phyloP scores from a whole-genome alignment of 352 stramenopile genomes.

The Phytophthora cryptogea region DNA sequence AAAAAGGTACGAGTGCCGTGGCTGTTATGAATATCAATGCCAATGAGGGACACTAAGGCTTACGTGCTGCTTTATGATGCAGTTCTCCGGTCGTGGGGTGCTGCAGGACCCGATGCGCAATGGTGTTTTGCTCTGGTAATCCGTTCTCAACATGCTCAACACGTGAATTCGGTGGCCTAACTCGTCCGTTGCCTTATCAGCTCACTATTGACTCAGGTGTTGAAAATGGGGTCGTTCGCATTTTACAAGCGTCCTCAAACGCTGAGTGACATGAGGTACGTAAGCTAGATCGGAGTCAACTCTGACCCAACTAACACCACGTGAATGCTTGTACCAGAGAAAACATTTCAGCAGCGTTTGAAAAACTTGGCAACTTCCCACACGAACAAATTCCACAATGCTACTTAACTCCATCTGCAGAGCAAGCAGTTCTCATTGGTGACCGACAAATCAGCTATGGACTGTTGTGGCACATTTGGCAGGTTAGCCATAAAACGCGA shows the following conservation, averaged over 20 bases:
- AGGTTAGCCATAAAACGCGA: slow-evolving; percentile 19
- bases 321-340: slow-evolving; percentile 21
- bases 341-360: slow-evolving; percentile 39
- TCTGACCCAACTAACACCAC: neutral
- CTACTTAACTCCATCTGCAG: slow-evolving; percentile 22
- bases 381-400: slow-evolving; percentile 10
- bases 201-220: slow-evolving; percentile 10
- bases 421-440: slow-evolving; percentile 42
- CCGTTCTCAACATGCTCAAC: too few species aligned
- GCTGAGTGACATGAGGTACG: slow-evolving; percentile 4
- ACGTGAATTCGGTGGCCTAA: too few species aligned
- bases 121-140: slow-evolving; percentile 44
- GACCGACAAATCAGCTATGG: slow-evolving; percentile 52
- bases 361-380: slow-evolving; percentile 17
- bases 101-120: slow-evolving; percentile 47
- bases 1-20: slow-evolving; percentile 10
- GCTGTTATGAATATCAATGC: neutral
- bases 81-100: slow-evolving; percentile 24
- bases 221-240: slow-evolving; percentile 5
- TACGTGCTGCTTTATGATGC: neutral
- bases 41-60: neutral
- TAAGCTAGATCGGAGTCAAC: too few species aligned
- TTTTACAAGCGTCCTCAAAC: slow-evolving; percentile 30
- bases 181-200: slow-evolving; percentile 4
- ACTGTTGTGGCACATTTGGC: slow-evolving; percentile 60